phyloP scores from a whole-genome alignment of 495 filamentous ascomycete genomes.

The Lasiosphaeriaceae sp. region DNA sequence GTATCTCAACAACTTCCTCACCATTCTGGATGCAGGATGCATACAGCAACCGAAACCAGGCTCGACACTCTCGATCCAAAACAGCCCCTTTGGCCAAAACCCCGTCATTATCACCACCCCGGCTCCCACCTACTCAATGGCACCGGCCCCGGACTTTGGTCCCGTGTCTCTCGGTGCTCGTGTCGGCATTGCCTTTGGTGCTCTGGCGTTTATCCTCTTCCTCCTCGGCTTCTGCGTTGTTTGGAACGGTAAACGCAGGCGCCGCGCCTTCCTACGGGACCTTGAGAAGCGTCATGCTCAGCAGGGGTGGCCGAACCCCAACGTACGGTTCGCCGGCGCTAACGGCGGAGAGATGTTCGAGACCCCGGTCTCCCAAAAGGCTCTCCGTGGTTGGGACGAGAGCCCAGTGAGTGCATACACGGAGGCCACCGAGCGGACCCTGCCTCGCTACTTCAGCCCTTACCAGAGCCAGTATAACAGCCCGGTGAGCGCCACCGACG shows the following conservation, averaged over 20 bases:
- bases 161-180: constrained; percentile 46
- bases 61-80: constrained; percentile 38
- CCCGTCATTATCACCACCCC: constrained; percentile 41
- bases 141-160: constrained; percentile 27
- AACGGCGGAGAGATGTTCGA: constrained; percentile 39
- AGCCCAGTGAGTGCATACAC: constrained; percentile 41
- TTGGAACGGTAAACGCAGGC: constrained; percentile 44
- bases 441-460: constrained; percentile 46
- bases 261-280: constrained; percentile 39
- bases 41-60: constrained; percentile 35
- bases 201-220: constrained; percentile 39
- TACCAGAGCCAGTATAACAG: constrained; percentile 46
- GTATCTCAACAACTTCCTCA: constrained; percentile 43
- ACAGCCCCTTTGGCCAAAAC: constrained; percentile 44
- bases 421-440: constrained; percentile 22
- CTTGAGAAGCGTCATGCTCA: constrained; percentile 29
- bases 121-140: constrained; percentile 21
- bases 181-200: constrained; percentile 50
- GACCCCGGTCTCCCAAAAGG: constrained; percentile 45
- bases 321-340: constrained; percentile 19
- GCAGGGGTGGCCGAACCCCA: constrained; percentile 38
- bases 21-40: constrained; percentile 46
- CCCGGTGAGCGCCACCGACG: constrained; percentile 38
- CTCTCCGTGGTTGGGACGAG: constrained; percentile 45
- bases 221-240: constrained; percentile 43